These are phyloP conservation scores for Podaxis pistillaris DNA, from an alignment of 768 basidiomycete genomes.

Conservation along the genomic window DNA sequence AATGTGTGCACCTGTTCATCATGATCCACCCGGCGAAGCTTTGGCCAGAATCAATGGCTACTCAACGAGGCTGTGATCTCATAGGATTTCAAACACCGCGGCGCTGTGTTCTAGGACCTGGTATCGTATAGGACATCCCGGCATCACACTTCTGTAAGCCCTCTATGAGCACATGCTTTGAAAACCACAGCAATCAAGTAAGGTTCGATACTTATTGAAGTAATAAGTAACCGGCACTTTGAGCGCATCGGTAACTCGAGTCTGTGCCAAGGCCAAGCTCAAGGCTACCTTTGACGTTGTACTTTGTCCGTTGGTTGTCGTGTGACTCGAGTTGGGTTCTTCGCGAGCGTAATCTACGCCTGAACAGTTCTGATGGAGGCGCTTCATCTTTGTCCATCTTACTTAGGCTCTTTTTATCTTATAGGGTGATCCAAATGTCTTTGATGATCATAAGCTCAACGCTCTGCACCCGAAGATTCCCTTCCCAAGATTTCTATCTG, in stretches of 20 bases:
- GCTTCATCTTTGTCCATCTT: background rate
- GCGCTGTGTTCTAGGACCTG: background rate
- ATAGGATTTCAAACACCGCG: slow-evolving; percentile 12
- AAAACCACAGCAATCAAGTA: background rate
- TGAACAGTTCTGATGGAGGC: background rate
- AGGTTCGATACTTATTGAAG: background rate
- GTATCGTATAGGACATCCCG: background rate
- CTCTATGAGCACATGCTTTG: background rate
- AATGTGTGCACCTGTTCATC: too few species aligned
- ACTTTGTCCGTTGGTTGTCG: background rate
- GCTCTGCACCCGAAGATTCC: background rate
- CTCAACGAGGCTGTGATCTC: background rate
- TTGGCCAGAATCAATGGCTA: background rate
- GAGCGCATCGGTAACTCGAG: background rate
- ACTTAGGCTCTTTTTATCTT: background rate
- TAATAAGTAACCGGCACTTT: background rate
- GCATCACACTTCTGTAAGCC: background rate
- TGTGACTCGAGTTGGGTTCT: background rate
- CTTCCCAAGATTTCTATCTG: background rate
- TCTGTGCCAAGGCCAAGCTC: background rate
- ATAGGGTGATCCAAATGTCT: background rate
- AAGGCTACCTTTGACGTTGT: background rate
- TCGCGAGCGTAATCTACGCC: background rate
- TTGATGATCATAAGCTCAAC: background rate
- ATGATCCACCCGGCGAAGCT: too few species aligned